Percentiles rank a stretch among this genome's conserved stretches.
phyloP scores from a whole-genome alignment of 202 grass and related monocot species.

The Miscanthus sacchariflorus region DNA sequence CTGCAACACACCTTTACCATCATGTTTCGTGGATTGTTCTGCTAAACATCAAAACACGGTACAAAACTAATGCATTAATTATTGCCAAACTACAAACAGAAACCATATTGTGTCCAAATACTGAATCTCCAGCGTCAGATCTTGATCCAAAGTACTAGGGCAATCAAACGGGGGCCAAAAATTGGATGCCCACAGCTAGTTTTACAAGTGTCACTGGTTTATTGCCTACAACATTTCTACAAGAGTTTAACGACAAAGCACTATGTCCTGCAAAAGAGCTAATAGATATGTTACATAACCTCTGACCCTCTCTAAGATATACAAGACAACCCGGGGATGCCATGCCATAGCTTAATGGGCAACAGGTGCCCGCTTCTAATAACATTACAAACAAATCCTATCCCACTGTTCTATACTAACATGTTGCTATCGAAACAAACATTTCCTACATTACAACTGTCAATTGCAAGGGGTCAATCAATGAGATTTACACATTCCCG shows the following conservation, averaged over 20 bases:
- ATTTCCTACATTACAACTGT: slow-evolving; percentile 72
- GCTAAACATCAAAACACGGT: background rate
- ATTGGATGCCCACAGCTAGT: slow-evolving; percentile 4
- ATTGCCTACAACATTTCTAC: slow-evolving; percentile 52
- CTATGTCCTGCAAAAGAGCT: slow-evolving; percentile 53
- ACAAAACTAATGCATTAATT: background rate
- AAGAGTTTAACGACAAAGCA: slow-evolving; percentile 22
- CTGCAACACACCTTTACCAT: background rate
- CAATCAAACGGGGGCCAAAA: background rate
- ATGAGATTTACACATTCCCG: slow-evolving; percentile 67
- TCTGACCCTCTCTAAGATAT: slow-evolving; percentile 28
- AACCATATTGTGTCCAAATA: background rate
- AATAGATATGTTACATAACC: slow-evolving; percentile 49
- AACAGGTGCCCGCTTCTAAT: slow-evolving; percentile 50
- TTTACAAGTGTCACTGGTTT: slow-evolving; percentile 43
- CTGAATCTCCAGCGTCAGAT: background rate
- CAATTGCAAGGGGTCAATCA: slow-evolving; percentile 59
- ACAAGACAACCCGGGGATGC: background rate
- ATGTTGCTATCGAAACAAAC: slow-evolving; percentile 64
- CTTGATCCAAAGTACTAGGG: slow-evolving; percentile 29
- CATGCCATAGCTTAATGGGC: slow-evolving; percentile 39
- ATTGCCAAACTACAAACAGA: background rate
- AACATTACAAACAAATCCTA: slow-evolving; percentile 65
- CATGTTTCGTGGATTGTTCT: background rate
- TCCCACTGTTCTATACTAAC: slow-evolving; percentile 65